Evolutionary conservation across 441 rosid species (phyloP).

Genomic region (Metrosideros polymorpha): DNA sequence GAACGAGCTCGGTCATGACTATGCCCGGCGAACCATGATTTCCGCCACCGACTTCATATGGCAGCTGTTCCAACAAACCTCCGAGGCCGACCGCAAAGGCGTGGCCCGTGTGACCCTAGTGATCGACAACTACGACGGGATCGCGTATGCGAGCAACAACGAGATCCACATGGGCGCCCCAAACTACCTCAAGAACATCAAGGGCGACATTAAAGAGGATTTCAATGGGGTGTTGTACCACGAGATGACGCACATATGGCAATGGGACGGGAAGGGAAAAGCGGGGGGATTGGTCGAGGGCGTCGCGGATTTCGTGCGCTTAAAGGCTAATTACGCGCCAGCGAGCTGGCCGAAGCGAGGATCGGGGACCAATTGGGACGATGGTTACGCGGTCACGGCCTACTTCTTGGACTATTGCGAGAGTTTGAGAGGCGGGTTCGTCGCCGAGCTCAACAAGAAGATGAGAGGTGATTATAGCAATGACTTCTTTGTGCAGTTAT

Average conservation of each 20-base stretch:
- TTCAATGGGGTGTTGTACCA: slow-evolving; percentile 33
- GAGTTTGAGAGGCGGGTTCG: not conserved
- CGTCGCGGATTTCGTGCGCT: slow-evolving; percentile 7
- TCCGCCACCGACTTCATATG: not conserved
- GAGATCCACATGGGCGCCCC: slow-evolving; percentile 13
- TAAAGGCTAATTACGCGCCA: not conserved
- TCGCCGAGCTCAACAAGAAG: not conserved
- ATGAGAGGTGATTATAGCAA: not conserved
- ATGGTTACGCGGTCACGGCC: not conserved
- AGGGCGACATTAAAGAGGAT: slow-evolving; percentile 10
- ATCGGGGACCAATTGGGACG: not conserved
- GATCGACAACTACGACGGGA: not conserved
- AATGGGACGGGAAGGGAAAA: slow-evolving; percentile 8
- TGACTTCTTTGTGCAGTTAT: not conserved
- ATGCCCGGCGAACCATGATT: not conserved
- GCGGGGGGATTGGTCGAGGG: slow-evolving; percentile 13
- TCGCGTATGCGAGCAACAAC: not conserved
- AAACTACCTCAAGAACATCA: not conserved
- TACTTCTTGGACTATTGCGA: not conserved
- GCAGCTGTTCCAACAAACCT: not conserved
- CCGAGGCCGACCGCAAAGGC: not conserved
- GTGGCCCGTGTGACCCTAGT: not conserved
- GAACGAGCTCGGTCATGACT: not conserved
- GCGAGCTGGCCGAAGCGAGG: not conserved
- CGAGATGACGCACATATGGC: slow-evolving; percentile 25